A percentile compares a stretch with the other conserved stretches of the same genome.
Evolutionary conservation across 1,284 basidiomycete genomes (phyloP).

Genomic region (Boletellus deceptivus): DNA sequence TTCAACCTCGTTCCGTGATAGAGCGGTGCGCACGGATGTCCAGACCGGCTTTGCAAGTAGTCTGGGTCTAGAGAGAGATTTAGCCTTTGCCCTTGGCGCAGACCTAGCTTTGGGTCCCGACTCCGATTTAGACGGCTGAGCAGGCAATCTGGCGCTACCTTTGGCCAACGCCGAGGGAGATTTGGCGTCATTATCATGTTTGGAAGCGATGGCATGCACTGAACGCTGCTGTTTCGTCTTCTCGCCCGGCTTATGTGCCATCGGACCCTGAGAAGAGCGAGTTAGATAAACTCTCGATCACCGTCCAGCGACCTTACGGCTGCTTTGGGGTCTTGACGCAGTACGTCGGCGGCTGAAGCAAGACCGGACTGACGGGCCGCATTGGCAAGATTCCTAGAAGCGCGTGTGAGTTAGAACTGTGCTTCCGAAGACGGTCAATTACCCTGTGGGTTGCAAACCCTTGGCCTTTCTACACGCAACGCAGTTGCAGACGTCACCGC

Average conservation of each 20-base stretch:
- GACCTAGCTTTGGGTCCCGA: conserved; percentile 11
- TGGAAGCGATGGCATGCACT: conserved; percentile 6
- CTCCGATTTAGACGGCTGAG: conserved; percentile 10
- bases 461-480: conserved; percentile 58
- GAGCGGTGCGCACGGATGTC: conserved; percentile 45
- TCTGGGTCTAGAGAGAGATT: conserved; percentile 16
- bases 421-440: conserved; percentile 3
- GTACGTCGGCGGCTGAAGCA: conserved; percentile 40
- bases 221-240: conserved; percentile 11
- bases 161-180: conserved; percentile 18
- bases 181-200: conserved; percentile 4
- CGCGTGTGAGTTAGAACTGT: conserved; percentile 4
- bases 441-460: conserved; percentile 61
- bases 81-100: conserved; percentile 9
- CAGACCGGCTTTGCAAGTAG: conserved; percentile 45
- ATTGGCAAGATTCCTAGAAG: conserved; percentile 37
- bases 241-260: conserved; percentile 30
- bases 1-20: conserved; percentile 50
- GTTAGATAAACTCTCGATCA: conserved; percentile 9
- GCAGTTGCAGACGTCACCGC: conserved; percentile 65
- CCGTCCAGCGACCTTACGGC: conserved; percentile 26
- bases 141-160: conserved; percentile 2
- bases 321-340: conserved; percentile 35
- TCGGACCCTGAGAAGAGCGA: conserved; percentile 23
- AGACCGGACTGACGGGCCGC: conserved; percentile 36